These are phyloP conservation scores for Beauveria medogensis DNA, from an alignment of 2,329 filamentous ascomycete genomes.

Conservation along the genomic window DNA sequence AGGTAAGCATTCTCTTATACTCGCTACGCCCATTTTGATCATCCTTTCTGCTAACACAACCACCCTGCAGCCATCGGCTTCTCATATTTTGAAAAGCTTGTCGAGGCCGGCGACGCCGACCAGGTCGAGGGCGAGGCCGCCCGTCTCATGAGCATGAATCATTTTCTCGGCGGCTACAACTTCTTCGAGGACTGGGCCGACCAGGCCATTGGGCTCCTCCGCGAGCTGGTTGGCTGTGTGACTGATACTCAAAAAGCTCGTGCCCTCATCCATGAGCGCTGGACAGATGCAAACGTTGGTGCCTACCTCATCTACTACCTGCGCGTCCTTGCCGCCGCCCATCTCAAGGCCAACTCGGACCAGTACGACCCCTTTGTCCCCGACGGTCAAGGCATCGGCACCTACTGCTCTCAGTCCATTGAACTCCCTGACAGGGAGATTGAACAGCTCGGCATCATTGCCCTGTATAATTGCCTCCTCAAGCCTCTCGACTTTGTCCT, in stretches of 20 bases:
- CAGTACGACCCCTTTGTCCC: conserved; percentile 66
- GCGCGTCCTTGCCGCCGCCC: conserved; percentile 74
- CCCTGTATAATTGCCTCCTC: conserved; percentile 70
- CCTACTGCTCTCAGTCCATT: conserved; percentile 63
- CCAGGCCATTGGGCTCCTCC: conserved; percentile 61
- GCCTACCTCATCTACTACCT: conserved; percentile 79
- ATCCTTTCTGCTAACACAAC: background rate
- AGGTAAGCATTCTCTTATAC: conserved; percentile 54
- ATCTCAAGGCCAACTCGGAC: conserved; percentile 66
- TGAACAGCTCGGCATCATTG: conserved; percentile 76
- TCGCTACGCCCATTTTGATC: background rate
- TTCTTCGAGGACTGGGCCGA: conserved; percentile 76
- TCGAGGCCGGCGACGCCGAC: conserved; percentile 55
- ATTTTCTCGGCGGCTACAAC: conserved; percentile 66
- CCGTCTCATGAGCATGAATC: conserved; percentile 63
- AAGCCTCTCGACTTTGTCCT: conserved; percentile 71
- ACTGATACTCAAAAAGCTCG: conserved; percentile 50
- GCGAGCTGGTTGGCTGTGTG: conserved; percentile 52
- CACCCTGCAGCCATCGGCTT: conserved; percentile 69
- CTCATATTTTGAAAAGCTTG: conserved; percentile 81
- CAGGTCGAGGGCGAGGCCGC: conserved; percentile 63
- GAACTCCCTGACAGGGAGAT: conserved; percentile 76
- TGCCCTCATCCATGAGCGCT: conserved; percentile 49
- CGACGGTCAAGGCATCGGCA: conserved; percentile 48
- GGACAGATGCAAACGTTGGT: conserved; percentile 64